A percentile compares a stretch with the other conserved stretches of the same genome.
phyloP scores from a whole-genome alignment of 208 protist species.

The Leishmania amazonensis region DNA sequence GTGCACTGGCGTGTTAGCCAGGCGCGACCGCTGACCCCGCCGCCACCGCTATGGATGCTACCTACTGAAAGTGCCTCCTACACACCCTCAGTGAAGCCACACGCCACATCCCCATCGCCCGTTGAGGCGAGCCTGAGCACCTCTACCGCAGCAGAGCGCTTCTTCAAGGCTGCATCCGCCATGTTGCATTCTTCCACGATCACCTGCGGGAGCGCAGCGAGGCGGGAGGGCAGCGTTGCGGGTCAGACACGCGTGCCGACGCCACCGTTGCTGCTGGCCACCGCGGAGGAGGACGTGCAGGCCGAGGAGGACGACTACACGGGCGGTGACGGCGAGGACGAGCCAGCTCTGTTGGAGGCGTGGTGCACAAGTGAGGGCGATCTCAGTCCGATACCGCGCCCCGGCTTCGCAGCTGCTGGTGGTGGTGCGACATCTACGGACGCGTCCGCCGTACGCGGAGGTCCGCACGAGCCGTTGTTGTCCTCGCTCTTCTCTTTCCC shows the following conservation, averaged over 20 bases:
- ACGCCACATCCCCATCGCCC: background rate
- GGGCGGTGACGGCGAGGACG: background rate
- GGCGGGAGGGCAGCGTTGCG: background rate
- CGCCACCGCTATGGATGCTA: background rate
- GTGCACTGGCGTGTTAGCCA: background rate
- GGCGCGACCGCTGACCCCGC: background rate
- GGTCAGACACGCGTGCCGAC: background rate
- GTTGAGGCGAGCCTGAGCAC: background rate
- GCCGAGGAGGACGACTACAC: background rate
- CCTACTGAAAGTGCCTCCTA: background rate
- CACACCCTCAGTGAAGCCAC: background rate
- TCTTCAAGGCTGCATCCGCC: conserved; percentile 23
- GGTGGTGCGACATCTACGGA: background rate
- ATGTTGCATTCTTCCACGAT: conserved; percentile 7
- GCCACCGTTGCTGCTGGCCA: background rate
- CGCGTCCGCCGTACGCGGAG: background rate
- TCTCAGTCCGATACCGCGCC: conserved; percentile 9
- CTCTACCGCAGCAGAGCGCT: conserved; percentile 15
- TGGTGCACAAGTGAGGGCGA: conserved; percentile 24
- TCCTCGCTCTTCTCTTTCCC: conserved; percentile 14
- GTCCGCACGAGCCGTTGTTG: background rate
- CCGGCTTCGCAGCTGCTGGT: background rate
- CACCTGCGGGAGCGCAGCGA: background rate
- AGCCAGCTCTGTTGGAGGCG: conserved; percentile 17
- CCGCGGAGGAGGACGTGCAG: background rate